These are phyloP conservation scores for Zoysia pacifica DNA, from an alignment of 176 grass and related monocot species.

Conservation along the genomic window DNA sequence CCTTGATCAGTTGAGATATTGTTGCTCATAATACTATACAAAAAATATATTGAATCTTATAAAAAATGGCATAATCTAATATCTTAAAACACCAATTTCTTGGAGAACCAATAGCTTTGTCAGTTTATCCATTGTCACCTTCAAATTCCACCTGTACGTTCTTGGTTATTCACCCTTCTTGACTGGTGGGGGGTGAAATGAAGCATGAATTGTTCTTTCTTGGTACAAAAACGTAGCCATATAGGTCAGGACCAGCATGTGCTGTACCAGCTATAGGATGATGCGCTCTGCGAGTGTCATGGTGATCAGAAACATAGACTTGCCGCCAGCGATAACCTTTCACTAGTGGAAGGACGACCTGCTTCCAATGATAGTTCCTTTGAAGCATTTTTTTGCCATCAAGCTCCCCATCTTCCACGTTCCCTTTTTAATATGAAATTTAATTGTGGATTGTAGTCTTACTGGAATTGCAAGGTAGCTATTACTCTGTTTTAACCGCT, in stretches of 20 bases:
- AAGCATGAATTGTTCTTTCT: conserved; percentile 24
- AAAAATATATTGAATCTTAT: neutral
- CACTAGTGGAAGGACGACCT: neutral
- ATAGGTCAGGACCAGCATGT: conserved; percentile 60
- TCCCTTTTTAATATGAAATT: no score
- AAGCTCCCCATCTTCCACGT: conserved; percentile 11
- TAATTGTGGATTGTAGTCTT: no score
- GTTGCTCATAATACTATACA: neutral
- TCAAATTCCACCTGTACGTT: conserved; percentile 24
- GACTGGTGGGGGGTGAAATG: neutral
- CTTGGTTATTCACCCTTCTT: conserved; percentile 5
- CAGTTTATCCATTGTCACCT: conserved; percentile 20
- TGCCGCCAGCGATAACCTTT: neutral
- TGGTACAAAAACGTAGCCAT: conserved; percentile 34
- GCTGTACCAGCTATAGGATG: conserved; percentile 49
- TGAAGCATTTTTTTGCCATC: neutral
- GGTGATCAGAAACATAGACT: conserved; percentile 3
- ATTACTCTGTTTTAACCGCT: no score
- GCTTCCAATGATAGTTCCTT: neutral
- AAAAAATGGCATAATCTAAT: conserved; percentile 7
- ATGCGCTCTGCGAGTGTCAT: conserved; percentile 35
- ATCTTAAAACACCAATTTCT: conserved; percentile 10
- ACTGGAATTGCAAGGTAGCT: no score
- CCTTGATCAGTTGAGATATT: neutral
- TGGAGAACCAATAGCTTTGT: neutral